Evolutionary conservation across 2,329 filamentous ascomycete species (phyloP).

Genomic region (Hortaea sp.): DNA sequence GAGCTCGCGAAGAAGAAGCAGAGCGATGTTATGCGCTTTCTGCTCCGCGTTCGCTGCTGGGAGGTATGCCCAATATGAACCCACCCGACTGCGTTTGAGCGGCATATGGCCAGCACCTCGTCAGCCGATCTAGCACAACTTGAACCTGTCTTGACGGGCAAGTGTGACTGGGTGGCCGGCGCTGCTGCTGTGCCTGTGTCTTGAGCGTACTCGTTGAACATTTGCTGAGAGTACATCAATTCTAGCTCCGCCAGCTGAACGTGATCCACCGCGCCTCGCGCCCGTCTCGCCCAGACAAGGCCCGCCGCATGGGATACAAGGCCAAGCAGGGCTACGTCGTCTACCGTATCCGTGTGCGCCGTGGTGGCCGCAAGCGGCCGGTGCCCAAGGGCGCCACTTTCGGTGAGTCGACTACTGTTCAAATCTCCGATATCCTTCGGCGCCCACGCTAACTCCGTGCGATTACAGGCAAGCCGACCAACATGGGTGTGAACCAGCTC

Average conservation of each 20-base stretch:
- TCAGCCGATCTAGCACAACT: not conserved
- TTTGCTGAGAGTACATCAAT: conserved; percentile 99
- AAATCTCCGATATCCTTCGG: not conserved
- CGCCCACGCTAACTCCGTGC: not conserved
- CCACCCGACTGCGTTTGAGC: conserved; percentile 19
- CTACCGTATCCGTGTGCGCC: conserved; percentile 97
- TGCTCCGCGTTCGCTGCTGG: conserved; percentile 99
- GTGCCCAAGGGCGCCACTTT: conserved; percentile 97
- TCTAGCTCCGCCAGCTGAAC: conserved; percentile 98
- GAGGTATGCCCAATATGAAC: conserved; percentile 55
- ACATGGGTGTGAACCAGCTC: conserved; percentile 99
- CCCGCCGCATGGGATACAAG: conserved; percentile 99
- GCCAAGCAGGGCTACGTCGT: conserved; percentile 99
- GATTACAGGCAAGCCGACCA: conserved; percentile 90
- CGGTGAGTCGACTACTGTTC: conserved; percentile 49
- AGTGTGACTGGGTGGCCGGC: not conserved
- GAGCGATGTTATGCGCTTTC: conserved; percentile 99
- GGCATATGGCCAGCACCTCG: conserved; percentile 17
- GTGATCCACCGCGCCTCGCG: conserved; percentile 98
- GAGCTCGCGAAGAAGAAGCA: conserved; percentile 99
- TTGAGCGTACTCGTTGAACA: conserved; percentile 92
- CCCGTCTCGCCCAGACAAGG: conserved; percentile 98
- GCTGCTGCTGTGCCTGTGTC: conserved; percentile 19
- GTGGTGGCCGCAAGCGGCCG: conserved; percentile 97
- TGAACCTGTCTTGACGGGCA: no score